Evolutionary conservation across 768 basidiomycete species (phyloP).

Genomic region (Pleurotus citrinopileatus): DNA sequence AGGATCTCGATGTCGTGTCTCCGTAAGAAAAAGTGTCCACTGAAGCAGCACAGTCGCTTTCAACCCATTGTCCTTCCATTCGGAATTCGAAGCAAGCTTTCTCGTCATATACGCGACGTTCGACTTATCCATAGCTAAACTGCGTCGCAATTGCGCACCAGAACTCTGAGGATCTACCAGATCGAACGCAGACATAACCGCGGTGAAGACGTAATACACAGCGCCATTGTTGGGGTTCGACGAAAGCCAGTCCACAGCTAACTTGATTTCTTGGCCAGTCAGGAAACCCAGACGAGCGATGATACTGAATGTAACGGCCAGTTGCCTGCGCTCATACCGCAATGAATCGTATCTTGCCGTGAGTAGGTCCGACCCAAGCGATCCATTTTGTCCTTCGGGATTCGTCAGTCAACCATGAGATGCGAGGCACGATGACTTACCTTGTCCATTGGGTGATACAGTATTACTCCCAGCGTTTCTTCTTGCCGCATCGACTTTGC

Average conservation of each 20-base stretch:
- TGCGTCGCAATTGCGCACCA: conserved; percentile 43
- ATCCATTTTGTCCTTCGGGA: conserved; percentile 34
- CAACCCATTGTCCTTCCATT: conserved; percentile 70
- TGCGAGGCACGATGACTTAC: conserved; percentile 34
- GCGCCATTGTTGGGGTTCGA: conserved; percentile 64
- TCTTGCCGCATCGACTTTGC: conserved; percentile 51
- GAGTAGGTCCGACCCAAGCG: conserved; percentile 65
- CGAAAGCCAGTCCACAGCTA: conserved; percentile 69
- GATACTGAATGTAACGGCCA: conserved; percentile 61
- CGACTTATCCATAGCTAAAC: conserved; percentile 41
- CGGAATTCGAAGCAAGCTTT: conserved; percentile 45
- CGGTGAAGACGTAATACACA: conserved; percentile 64
- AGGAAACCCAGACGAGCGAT: conserved; percentile 64
- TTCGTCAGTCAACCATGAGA: conserved; percentile 1
- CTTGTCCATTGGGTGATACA: conserved; percentile 49
- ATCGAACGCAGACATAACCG: conserved; percentile 66
- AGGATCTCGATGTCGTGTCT: conserved; percentile 66
- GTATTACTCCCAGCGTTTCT: conserved; percentile 67
- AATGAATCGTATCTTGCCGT: conserved; percentile 70
- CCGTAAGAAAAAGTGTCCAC: conserved; percentile 85
- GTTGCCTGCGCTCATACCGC: conserved; percentile 66
- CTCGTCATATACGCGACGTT: conserved; percentile 58
- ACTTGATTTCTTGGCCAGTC: conserved; percentile 55
- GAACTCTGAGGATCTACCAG: conserved; percentile 51
- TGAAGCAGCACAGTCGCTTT: conserved; percentile 77